A percentile compares a stretch with the other conserved stretches of the same genome.
phyloP scores from a whole-genome alignment of 2,329 filamentous ascomycete species.

The Bipolaris bicolor region DNA sequence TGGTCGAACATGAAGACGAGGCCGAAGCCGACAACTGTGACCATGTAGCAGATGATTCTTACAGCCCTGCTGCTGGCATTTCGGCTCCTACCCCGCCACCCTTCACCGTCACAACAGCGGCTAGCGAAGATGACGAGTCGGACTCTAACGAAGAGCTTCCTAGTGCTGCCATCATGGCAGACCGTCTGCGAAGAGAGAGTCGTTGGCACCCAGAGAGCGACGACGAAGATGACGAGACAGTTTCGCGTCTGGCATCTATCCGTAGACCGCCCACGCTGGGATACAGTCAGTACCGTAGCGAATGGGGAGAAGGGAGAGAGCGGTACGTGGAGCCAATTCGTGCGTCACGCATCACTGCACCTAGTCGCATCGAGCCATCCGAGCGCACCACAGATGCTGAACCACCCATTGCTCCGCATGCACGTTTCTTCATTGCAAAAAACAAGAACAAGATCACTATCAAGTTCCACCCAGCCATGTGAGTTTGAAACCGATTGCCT shows the following conservation, averaged over 20 bases:
- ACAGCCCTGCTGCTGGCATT: constrained; percentile 32
- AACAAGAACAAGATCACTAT: constrained; percentile 86
- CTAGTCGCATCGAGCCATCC: constrained; percentile 44
- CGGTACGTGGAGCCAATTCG: constrained; percentile 35
- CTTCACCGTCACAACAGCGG: constrained; percentile 49
- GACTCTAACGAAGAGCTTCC: constrained; percentile 47
- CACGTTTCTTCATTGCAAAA: constrained; percentile 81
- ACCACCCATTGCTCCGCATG: constrained; percentile 70
- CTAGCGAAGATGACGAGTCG: constrained; percentile 43
- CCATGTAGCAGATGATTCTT: constrained; percentile 31
- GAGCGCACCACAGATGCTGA: constrained; percentile 26
- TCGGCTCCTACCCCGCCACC: constrained; percentile 48
- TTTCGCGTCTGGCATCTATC: constrained; percentile 29
- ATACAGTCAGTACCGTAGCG: constrained; percentile 29
- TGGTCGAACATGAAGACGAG: constrained; percentile 31
- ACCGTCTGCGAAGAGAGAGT: constrained; percentile 48
- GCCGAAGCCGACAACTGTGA: constrained; percentile 40
- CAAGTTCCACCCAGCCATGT: constrained; percentile 79
- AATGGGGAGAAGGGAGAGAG: constrained; percentile 37
- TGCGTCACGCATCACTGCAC: constrained; percentile 38
- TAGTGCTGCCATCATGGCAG: constrained; percentile 48
- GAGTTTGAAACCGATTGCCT: constrained; percentile 36
- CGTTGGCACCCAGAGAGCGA: constrained; percentile 47
- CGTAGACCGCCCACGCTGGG: constrained; percentile 34
- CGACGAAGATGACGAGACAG: constrained; percentile 46